Percentiles rank a stretch among this genome's conserved stretches.
Conservation (phyloP, 176 grass and related monocot species). For the Olyra latifolia region DNA sequence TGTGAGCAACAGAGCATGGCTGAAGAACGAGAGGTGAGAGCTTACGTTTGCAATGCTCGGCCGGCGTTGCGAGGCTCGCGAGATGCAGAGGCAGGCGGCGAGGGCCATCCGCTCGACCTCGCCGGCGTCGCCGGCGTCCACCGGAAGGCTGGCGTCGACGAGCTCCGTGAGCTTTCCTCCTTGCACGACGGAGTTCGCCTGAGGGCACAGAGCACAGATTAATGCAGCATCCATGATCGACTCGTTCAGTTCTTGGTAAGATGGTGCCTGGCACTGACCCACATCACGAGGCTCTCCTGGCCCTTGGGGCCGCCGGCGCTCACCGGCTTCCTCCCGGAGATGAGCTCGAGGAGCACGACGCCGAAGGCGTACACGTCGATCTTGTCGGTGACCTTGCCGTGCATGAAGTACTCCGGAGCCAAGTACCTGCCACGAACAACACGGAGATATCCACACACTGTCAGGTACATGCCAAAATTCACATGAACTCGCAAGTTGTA, state of each 20-base stretch:
- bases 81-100: conserved; percentile 75
- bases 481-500: background rate
- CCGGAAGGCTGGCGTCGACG: conserved; percentile 49
- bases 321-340: conserved; percentile 90
- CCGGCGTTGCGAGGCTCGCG: conserved; percentile 47
- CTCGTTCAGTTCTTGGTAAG: background rate
- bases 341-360: conserved; percentile 87
- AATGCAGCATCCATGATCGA: background rate
- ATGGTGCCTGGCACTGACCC: conserved; percentile 49
- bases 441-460: background rate
- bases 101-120: conserved; percentile 70
- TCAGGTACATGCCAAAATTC: background rate
- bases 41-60: conserved; percentile 66
- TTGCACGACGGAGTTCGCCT: conserved; percentile 56
- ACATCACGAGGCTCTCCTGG: conserved; percentile 80
- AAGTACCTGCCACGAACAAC: conserved; percentile 57
- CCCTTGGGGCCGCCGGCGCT: conserved; percentile 57
- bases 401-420: conserved; percentile 94
- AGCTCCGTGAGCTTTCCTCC: conserved; percentile 57
- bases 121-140: background rate
- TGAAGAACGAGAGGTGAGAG: background rate
- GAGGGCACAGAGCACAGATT: background rate
- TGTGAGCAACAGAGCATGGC: background rate
- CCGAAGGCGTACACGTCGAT: conserved; percentile 92
- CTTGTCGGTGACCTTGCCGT: conserved; percentile 92